A percentile compares a stretch with the other conserved stretches of the same genome.
Evolutionary conservation across 2,329 filamentous ascomycete species (phyloP).

Genomic region (Aspergillus sp.): DNA sequence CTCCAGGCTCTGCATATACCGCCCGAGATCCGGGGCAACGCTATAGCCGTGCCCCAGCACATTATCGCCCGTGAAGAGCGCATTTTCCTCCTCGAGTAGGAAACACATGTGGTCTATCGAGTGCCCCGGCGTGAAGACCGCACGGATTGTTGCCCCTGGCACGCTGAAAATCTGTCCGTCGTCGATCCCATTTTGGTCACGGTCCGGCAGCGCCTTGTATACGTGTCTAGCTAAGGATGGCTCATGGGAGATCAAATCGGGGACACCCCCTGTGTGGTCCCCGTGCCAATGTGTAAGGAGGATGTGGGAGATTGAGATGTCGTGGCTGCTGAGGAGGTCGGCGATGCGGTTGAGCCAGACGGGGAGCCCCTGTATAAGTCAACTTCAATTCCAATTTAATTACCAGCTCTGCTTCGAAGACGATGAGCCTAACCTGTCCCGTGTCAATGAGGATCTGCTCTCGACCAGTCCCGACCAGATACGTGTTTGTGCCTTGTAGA

Average conservation of each 20-base stretch:
- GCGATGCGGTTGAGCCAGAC: background rate
- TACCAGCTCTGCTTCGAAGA: too few species aligned
- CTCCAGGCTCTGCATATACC: conserved; percentile 37
- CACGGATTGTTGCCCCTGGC: conserved; percentile 41
- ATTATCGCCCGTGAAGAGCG: conserved; percentile 79
- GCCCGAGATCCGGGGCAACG: conserved; percentile 40
- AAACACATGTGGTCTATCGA: conserved; percentile 76
- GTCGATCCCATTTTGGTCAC: conserved; percentile 33
- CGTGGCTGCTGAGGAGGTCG: conserved; percentile 21
- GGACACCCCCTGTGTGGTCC: conserved; percentile 45
- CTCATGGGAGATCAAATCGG: conserved; percentile 37
- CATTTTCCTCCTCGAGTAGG: conserved; percentile 67
- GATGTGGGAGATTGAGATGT: conserved; percentile 42
- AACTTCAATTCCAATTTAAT: too few species aligned
- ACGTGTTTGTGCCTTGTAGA: conserved; percentile 43
- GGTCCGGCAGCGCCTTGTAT: conserved; percentile 38
- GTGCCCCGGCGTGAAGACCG: conserved; percentile 63
- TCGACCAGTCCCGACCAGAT: conserved; percentile 35
- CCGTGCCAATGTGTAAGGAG: conserved; percentile 48
- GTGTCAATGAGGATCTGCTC: conserved; percentile 33
- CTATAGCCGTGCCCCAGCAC: conserved; percentile 62
- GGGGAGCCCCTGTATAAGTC: background rate
- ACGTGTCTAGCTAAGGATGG: conserved; percentile 28
- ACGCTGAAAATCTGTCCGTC: conserved; percentile 41
- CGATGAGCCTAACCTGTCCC: background rate